These are phyloP conservation scores for Purshia tridentata DNA, from an alignment of 306 rosid genomes.

Conservation along the genomic window DNA sequence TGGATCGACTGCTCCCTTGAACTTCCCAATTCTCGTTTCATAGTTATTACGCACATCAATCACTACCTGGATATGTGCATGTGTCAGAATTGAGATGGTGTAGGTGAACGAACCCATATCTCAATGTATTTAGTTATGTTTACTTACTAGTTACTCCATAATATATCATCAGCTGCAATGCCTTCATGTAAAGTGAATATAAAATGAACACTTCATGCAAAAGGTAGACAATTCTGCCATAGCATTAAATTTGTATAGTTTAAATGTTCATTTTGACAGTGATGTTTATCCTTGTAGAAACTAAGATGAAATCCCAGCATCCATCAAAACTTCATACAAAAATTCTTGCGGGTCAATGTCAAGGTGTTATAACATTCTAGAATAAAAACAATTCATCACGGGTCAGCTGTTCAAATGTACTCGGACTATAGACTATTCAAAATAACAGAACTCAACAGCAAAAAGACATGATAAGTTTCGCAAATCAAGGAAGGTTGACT, in stretches of 20 bases:
- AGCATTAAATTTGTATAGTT: not conserved
- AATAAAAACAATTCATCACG: too few species aligned
- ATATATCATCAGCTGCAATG: not conserved
- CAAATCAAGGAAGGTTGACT: not conserved
- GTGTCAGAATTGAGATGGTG: slow-evolving; percentile 15
- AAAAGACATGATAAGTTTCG: not conserved
- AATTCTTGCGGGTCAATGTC: not conserved
- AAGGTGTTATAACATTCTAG: not conserved
- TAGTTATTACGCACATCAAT: slow-evolving; percentile 88
- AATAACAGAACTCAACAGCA: not conserved
- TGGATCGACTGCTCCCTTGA: slow-evolving; percentile 92
- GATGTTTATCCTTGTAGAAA: not conserved
- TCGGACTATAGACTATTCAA: not conserved
- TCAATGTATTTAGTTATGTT: not conserved
- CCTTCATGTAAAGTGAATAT: not conserved
- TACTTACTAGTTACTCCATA: too few species aligned
- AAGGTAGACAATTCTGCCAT: not conserved
- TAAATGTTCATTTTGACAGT: not conserved
- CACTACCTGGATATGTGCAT: slow-evolving; percentile 58
- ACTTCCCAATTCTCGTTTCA: slow-evolving; percentile 91
- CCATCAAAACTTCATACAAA: not conserved
- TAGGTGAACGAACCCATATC: not conserved
- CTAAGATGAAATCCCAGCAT: not conserved
- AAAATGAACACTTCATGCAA: not conserved
- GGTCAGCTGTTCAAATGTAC: too few species aligned